Evolutionary conservation across 116 monocot genomes (phyloP), one percentile per base, ranked within the genome.

Genomic region (Cymodocea nodosa): DNA sequence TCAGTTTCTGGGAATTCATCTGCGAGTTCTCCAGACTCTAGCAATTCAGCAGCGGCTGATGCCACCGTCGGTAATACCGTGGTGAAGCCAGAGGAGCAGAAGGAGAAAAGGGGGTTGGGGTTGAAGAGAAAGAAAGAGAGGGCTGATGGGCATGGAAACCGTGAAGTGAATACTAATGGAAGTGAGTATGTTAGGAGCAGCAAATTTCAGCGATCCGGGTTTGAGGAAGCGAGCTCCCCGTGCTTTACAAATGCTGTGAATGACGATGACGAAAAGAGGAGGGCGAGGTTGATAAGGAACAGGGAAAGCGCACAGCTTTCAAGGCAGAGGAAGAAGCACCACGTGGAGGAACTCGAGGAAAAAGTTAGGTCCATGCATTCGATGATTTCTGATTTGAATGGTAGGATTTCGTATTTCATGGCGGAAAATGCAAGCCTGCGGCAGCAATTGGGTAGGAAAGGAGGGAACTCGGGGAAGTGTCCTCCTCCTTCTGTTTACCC

Each of bases 281-380:
- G 68, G 71, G 79, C 84, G 19, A 73, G 92, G 75, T 74, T 98
- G 73, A 82, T 92, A 72, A 71, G 98, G 75, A 98, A 98, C 69
- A 70, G 98, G 10, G 98, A 92, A 70, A 98, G 98, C 70, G 98
- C 98, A 7, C 98, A 92, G 82, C 89, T 98, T 6, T 98, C 92
- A 11, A 72, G 98, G 77, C 92, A 92, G 77, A 69, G 98, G 81
- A 98, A 89, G 84, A 98, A 98, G 79, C 82, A 82, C 22, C 89
- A 98, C 44, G 86, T 98, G 11, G 89, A 86, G 73, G 98, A 98
- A 65, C 63, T 98, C 40, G 98, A 98, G 80, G 86, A 86, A 5
- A 98, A 98, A 72, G 82, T 92, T 56, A 84, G 73, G 59, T 44
- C 81, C 0, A 79, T 98, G 98, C 76, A 88, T 50, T 78, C 92